Evolutionary conservation across 805 yeast species (phyloP), one percentile per base, ranked within the genome.

Genomic region (Starmerella apicola): DNA sequence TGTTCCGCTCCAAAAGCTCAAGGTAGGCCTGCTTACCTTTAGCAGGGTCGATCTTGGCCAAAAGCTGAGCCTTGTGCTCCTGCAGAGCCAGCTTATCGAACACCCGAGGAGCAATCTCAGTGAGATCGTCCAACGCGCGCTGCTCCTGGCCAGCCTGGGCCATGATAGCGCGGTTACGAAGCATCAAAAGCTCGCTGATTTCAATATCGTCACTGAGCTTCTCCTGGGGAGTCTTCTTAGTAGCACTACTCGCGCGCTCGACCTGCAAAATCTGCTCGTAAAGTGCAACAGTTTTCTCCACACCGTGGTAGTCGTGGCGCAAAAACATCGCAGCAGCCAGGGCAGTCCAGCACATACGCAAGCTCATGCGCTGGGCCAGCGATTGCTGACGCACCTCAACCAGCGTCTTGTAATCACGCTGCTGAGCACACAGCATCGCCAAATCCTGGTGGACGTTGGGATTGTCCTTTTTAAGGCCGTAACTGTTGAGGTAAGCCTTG

Each of bases 381-480:
- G 75, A 76, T 28, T 68, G 66, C 44, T 72, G 74, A 51, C 96
- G 71, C 2, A 88, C 71, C 9, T 63, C 71, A 4, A 72, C 67
- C 45, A 80, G 67, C 19, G 68, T 68, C 50, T 71, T 72, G 56
- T 65, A 83, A 54, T 83, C 86, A 45, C 95, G 74, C 47, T 69
- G 66, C 53, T 91, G 97, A 22, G 81, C 64, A 54, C 86, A 88
- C 61, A 83, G 68, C 33, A 78, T 66, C 12, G 93, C 71, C 54
- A 88, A 67, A 59, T 91, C 98, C 44, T 93, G 72, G 56, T 80
- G 70, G 41, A 91, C 78, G 41, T 77, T 82, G 50, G 69, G 71
- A 60, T 91, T 91, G 4, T 72, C 71, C 19, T 86, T 76, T 2
- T 93, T 93, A 50, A 80, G 73, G 48, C 76, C 80, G 51, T 76